Conservation (phyloP, 495 filamentous ascomycete genomes). For the Monascus purpureus region DNA sequence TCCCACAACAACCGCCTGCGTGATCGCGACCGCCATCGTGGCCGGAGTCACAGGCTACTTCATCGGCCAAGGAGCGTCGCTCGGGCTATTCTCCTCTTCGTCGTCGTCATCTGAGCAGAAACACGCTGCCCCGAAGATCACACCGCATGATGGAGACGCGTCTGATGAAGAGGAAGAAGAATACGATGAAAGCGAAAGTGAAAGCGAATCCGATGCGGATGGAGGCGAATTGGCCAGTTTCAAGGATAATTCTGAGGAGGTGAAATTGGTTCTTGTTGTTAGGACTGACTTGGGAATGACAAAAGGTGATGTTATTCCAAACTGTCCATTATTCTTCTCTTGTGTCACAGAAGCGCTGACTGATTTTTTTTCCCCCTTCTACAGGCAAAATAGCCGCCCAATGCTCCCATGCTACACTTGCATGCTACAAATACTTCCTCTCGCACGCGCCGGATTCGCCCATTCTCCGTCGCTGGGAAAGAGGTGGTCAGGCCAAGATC, state of each 20-base stretch:
- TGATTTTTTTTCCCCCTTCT: neutral
- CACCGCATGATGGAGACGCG: slow-evolving; percentile 39
- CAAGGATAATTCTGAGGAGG: slow-evolving; percentile 54
- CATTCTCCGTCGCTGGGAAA: slow-evolving; percentile 77
- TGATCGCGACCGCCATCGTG: slow-evolving; percentile 51
- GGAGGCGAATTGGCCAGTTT: slow-evolving; percentile 30
- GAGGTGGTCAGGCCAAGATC: slow-evolving; percentile 75
- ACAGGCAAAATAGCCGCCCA: slow-evolving; percentile 95
- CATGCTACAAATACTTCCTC: slow-evolving; percentile 79
- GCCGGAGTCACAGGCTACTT: slow-evolving; percentile 55
- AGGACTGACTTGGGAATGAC: slow-evolving; percentile 92
- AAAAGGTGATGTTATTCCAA: slow-evolving; percentile 48
- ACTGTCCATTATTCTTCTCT: neutral
- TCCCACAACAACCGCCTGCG: slow-evolving; percentile 34
- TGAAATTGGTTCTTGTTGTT: slow-evolving; percentile 87
- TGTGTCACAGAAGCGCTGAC: no score
- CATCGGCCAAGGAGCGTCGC: slow-evolving; percentile 35
- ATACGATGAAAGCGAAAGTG: slow-evolving; percentile 16
- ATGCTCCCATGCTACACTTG: slow-evolving; percentile 87
- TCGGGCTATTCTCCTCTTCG: slow-evolving; percentile 27
- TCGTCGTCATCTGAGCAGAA: neutral
- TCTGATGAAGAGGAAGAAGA: slow-evolving; percentile 26
- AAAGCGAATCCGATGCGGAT: slow-evolving; percentile 25
- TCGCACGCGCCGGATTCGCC: slow-evolving; percentile 40
- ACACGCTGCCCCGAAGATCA: slow-evolving; percentile 11